Evolutionary conservation across 352 stramenopile genomes (phyloP).

Genomic region (Blastocystis sp.): DNA sequence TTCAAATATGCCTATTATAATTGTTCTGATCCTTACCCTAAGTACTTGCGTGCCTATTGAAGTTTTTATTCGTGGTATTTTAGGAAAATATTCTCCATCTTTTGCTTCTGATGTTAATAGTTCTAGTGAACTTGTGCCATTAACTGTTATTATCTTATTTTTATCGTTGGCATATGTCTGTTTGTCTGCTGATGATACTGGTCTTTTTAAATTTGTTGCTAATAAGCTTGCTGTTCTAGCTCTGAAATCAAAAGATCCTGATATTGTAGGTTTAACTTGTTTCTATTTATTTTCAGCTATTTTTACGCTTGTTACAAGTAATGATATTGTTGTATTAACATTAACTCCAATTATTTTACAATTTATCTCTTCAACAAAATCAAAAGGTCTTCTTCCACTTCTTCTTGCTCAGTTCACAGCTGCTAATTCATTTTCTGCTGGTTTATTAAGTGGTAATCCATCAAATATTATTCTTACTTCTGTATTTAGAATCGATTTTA

Average conservation of each 20-base stretch:
- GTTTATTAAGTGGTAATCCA: slow-evolving; percentile 28
- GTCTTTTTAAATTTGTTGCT: slow-evolving; percentile 24
- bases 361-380: slow-evolving; percentile 22
- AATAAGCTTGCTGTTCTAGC: slow-evolving; percentile 32
- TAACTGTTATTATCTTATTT: slow-evolving; percentile 30
- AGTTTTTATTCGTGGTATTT: slow-evolving; percentile 17
- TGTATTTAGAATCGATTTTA: slow-evolving; percentile 30
- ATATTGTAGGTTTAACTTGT: slow-evolving; percentile 23
- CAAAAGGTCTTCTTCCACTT: slow-evolving; percentile 7
- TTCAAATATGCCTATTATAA: slow-evolving; percentile 3
- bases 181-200: slow-evolving; percentile 23
- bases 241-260: slow-evolving; percentile 11
- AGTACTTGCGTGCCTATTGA: slow-evolving; percentile 16
- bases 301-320: slow-evolving; percentile 27
- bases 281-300: slow-evolving; percentile 23
- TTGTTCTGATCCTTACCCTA: slow-evolving; percentile 6
- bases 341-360: slow-evolving; percentile 33
- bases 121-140: slow-evolving; percentile 25
- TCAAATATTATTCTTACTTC: slow-evolving; percentile 37
- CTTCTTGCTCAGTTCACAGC: slow-evolving; percentile 25
- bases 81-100: slow-evolving; percentile 7
- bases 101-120: slow-evolving; percentile 9
- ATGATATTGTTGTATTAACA: slow-evolving; percentile 33
- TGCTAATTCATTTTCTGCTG: slow-evolving; percentile 29
- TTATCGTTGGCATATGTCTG: slow-evolving; percentile 32